phyloP scores from a whole-genome alignment of 1,284 basidiomycete species.

The Pulveroboletus sp. region DNA sequence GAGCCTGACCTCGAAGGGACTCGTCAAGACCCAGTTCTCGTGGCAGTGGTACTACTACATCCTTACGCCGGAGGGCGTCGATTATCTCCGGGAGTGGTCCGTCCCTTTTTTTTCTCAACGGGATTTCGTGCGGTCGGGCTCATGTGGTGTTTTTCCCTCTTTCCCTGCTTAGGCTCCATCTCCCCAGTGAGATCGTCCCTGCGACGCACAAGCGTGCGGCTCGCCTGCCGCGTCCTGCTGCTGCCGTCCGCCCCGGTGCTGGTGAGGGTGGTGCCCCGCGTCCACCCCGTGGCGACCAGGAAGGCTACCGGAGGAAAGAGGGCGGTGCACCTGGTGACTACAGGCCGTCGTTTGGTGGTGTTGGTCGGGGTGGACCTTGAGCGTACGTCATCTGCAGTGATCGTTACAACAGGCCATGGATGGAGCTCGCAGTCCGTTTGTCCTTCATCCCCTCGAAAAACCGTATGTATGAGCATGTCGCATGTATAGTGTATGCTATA shows the following conservation, averaged over 20 bases:
- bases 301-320: conserved; percentile 88
- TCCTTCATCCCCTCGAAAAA: conserved; percentile 27
- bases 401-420: conserved; percentile 4
- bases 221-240: conserved; percentile 70
- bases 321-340: conserved; percentile 77
- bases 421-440: neutral
- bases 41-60: conserved; percentile 97
- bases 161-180: conserved; percentile 75
- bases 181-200: conserved; percentile 91
- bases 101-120: conserved; percentile 24
- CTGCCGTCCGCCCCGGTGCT: conserved; percentile 61
- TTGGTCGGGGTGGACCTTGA: conserved; percentile 82
- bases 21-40: conserved; percentile 97
- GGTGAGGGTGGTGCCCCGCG: conserved; percentile 79
- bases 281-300: conserved; percentile 83
- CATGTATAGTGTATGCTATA: too few relatives aligned
- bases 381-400: conserved; percentile 34
- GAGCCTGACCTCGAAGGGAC: conserved; percentile 92
- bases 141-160: neutral
- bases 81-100: conserved; percentile 90
- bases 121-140: neutral
- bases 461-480: conserved; percentile 36
- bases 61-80: conserved; percentile 91
- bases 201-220: conserved; percentile 92
- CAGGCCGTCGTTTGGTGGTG: conserved; percentile 81